Evolutionary conservation across 768 basidiomycete species (phyloP).

Genomic region (Termitomyces bulborhizus): DNA sequence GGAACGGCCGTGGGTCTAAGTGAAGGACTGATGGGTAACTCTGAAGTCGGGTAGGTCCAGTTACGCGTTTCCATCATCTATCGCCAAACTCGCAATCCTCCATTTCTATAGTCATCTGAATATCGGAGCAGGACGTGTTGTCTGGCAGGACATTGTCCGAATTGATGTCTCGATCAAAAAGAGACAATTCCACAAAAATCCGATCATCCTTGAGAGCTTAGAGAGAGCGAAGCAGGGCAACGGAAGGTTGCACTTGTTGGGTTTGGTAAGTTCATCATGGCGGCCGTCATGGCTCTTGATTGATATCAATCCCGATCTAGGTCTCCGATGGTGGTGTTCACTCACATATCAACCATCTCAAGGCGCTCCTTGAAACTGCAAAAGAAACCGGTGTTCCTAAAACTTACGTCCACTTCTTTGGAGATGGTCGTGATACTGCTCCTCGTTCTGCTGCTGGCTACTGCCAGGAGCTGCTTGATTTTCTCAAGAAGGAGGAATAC

Average conservation of each 20-base stretch:
- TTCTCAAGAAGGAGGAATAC: slow-evolving; percentile 68
- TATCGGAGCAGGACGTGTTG: slow-evolving; percentile 90
- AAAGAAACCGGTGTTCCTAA: slow-evolving; percentile 81
- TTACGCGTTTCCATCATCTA: neutral
- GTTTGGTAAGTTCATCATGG: slow-evolving; percentile 50
- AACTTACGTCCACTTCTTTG: slow-evolving; percentile 90
- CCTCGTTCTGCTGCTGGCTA: slow-evolving; percentile 79
- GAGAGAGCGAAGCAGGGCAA: slow-evolving; percentile 76
- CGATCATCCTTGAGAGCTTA: slow-evolving; percentile 63
- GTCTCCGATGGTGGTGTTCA: slow-evolving; percentile 96
- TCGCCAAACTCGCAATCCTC: neutral
- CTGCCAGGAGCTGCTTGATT: slow-evolving; percentile 68
- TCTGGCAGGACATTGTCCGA: slow-evolving; percentile 97
- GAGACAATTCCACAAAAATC: slow-evolving; percentile 75
- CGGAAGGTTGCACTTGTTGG: slow-evolving; percentile 84
- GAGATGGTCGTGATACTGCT: slow-evolving; percentile 92
- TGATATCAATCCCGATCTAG: slow-evolving; percentile 16
- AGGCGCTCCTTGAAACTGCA: slow-evolving; percentile 85
- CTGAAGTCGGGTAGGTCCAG: slow-evolving; percentile 81
- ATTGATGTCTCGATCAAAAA: slow-evolving; percentile 93
- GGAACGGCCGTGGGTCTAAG: slow-evolving; percentile 89
- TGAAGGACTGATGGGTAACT: slow-evolving; percentile 97
- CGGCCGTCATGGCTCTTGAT: neutral
- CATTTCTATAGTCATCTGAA: slow-evolving; percentile 70
- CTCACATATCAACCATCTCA: slow-evolving; percentile 88